phyloP scores from a whole-genome alignment of 768 basidiomycete genomes.

The Tylopilus vinaceipallidus region DNA sequence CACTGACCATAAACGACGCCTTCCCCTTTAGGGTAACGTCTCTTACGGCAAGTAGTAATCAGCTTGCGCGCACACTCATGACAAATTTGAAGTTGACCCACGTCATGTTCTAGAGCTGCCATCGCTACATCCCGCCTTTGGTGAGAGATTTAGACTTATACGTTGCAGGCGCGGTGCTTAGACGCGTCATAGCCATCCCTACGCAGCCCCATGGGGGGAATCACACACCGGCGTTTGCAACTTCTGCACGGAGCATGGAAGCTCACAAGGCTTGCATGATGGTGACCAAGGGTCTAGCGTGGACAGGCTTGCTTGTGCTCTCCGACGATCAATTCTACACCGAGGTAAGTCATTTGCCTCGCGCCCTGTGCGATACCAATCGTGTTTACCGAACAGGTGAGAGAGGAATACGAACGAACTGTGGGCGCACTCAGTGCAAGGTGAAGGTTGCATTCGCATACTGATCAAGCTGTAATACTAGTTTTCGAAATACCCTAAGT shows the following conservation, averaged over 20 bases:
- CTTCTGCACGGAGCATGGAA: slow-evolving; percentile 53
- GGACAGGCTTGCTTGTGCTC: slow-evolving; percentile 58
- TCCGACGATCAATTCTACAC: slow-evolving; percentile 55
- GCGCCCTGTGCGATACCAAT: not conserved
- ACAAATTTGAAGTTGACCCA: slow-evolving; percentile 20
- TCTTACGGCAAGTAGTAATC: slow-evolving; percentile 59
- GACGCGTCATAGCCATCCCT: slow-evolving; percentile 56
- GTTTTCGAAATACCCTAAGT: slow-evolving; percentile 9
- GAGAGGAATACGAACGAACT: slow-evolving; percentile 21
- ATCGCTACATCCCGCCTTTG: slow-evolving; percentile 60
- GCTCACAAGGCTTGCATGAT: slow-evolving; percentile 62
- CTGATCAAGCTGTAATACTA: slow-evolving; percentile 16
- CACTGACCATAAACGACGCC: slow-evolving; percentile 15
- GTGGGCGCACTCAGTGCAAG: slow-evolving; percentile 1
- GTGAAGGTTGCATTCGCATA: not conserved
- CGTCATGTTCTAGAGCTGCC: slow-evolving; percentile 46
- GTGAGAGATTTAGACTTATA: slow-evolving; percentile 34
- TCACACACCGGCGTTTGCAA: slow-evolving; percentile 67
- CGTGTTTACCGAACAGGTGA: slow-evolving; percentile 19
- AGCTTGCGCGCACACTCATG: slow-evolving; percentile 8
- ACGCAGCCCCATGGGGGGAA: slow-evolving; percentile 70
- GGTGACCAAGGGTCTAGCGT: slow-evolving; percentile 59
- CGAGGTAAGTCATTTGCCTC: slow-evolving; percentile 38
- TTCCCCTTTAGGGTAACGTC: slow-evolving; percentile 61
- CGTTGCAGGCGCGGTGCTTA: slow-evolving; percentile 24